Evolutionary conservation across 768 basidiomycete genomes (phyloP), one percentile per base, ranked within the genome.

Genomic region (Rhodotorula paludigena): DNA sequence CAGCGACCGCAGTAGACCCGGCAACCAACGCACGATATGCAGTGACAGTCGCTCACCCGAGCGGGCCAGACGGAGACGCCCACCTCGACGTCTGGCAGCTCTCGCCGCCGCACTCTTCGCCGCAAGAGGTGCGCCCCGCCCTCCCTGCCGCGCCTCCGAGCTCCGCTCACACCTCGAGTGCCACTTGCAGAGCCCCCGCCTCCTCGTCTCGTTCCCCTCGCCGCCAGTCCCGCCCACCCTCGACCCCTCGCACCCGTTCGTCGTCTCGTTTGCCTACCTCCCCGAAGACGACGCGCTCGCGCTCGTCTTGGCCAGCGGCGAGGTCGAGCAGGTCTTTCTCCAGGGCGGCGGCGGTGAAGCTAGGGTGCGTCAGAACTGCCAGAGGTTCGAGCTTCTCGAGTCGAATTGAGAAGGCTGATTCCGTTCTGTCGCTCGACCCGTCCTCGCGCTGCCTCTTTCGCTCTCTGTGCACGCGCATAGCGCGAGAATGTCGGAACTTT

Each of bases 401-500:
- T 1, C 5, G 12, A 25, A 23, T 45, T 45, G 44, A 5, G 44
- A 45, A 45, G n/a, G n/a, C 47, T 48, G 47, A 48, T 21, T 32
- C 18, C 42, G 18, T 28, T 55, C 11, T 15, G 10, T 82, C 47
- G 66, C 78, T 62, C 84, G 87, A 72, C 69, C 82, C 79, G 38
- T 25, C 4, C 30, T 47, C 25, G 32, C 63, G 16, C 5, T 42
- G 3, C 39, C 18, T 11, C 21, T 8, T 21, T 33, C n/a, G n/a
- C n/a, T 25, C 20, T 21, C 14, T 3, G 38, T 7, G 30, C 23
- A 25, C 3, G 54, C 42, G 55, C 41, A 23, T 61, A 89, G 88
- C 79, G 84, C 51, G 90, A 93, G 71, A 83, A 91, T 21, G 87
- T 93, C 61, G 94, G 94, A 23, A 86, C 87, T 0, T 85, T 98